Evolutionary conservation across 129 eudicot genomes (phyloP).

Genomic region (Tanacetum coccineum): DNA sequence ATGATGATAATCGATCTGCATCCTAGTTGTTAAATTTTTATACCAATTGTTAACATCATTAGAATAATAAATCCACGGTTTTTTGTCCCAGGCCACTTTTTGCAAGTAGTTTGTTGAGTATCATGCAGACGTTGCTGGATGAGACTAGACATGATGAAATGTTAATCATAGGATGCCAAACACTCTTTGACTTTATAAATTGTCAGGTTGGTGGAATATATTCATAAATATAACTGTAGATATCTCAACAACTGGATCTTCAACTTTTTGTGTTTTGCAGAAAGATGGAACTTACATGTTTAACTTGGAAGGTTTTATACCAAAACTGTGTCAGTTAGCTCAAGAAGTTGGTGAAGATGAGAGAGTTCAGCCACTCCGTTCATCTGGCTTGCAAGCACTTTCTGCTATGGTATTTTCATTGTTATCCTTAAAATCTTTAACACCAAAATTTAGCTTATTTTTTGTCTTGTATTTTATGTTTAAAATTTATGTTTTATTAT

Average conservation of each 20-base stretch:
- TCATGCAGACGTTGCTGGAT: constrained; percentile 79
- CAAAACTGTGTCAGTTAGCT: constrained; percentile 80
- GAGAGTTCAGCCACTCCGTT: constrained; percentile 53
- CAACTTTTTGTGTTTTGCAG: constrained; percentile 36
- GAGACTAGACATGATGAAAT: constrained; percentile 78
- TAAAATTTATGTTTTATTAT: neutral
- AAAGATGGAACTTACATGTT: constrained; percentile 84
- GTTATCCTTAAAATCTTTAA: neutral
- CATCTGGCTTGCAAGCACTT: constrained; percentile 84
- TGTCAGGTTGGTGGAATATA: constrained; percentile 67
- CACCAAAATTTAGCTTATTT: neutral
- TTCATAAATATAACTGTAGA: constrained; percentile 14
- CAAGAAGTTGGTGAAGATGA: constrained; percentile 97
- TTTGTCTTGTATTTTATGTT: constrained; percentile 4
- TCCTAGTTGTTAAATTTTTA: no score
- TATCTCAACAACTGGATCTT: constrained; percentile 8
- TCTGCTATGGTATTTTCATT: constrained; percentile 72
- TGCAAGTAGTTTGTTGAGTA: constrained; percentile 78
- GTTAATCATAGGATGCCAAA: constrained; percentile 66
- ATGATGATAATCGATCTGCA: no score
- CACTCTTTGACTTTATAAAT: constrained; percentile 85
- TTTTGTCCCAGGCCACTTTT: constrained; percentile 79
- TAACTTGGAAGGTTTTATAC: constrained; percentile 76
- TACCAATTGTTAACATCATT: no score
- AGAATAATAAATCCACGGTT: constrained; percentile 8